Base-by-base conservation (phyloP, 768 basidiomycete genomes). In the Brasilioporus rufonigricans region DNA sequence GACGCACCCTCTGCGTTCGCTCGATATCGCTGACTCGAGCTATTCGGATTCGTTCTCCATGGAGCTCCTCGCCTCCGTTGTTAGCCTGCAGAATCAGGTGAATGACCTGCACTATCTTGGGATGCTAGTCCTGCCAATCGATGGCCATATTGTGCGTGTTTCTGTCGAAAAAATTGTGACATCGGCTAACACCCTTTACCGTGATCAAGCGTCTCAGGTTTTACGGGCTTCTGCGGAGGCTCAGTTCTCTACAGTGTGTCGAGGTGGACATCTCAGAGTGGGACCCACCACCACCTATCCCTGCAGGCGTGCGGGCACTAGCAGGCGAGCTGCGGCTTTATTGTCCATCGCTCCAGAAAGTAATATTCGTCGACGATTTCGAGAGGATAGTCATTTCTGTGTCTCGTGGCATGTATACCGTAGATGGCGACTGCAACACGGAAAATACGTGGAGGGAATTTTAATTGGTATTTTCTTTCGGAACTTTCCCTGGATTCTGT, bases 211-310 rank as follows among this genome's bases (percentile, higher is more conserved):
- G 86, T 26, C 76, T 89, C 36, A 70, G 72, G 31, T 82, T 87
- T 64, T 87, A 87, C 57, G 82, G 79, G 5, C 69, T 80, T 27
- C 73, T 87, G 53, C 80, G 81, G 74, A 77, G 72, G 26, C 72
- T 87, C 24, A 73, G 72, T 1, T 71, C 65, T 13, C 73, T 87
- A 13, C 73, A 76, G 56, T 83, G 80, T 58, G 63, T 84, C 45
- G 86, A 87, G 60, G 71, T 87, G 7, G 86, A 87, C 39, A 74
- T 87, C 26, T 81, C 81, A 19, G 79, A 81, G 47, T 89, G 86
- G 86, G 75, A 77, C 5, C 86, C 86, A 10, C 67, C 79, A 9
- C 86, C 83, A 10, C 66, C 74, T 14, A 71, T 80, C 29, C 73
- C 77, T 3, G 67, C 77, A 8, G 85, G 84, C 4, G 66, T 85